phyloP scores from a whole-genome alignment of 2,329 filamentous ascomycete genomes.

The Grosmannia serpens region DNA sequence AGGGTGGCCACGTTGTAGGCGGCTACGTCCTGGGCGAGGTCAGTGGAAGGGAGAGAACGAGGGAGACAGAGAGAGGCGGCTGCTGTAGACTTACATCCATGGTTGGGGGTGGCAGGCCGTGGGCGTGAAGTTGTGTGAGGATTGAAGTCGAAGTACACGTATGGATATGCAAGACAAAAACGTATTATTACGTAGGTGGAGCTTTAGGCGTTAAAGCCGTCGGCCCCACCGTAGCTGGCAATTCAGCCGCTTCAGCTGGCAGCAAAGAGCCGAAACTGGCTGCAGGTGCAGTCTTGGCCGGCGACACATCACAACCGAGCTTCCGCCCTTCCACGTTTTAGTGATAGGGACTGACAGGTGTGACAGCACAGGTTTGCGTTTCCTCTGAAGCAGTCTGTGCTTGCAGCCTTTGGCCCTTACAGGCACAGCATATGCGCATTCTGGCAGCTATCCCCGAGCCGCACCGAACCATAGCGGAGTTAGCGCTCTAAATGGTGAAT shows the following conservation, averaged over 20 bases:
- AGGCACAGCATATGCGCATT: too few species aligned
- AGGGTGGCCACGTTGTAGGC: conserved; percentile 39
- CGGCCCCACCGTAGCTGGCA: background rate
- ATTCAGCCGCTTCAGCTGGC: background rate
- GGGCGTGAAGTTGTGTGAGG: background rate
- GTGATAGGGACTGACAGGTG: too few species aligned
- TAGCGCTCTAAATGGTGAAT: background rate
- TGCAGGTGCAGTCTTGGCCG: too few species aligned
- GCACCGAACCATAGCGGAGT: background rate
- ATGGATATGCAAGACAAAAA: background rate
- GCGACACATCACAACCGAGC: too few species aligned
- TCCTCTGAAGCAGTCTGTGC: too few species aligned
- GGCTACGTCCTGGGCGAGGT: conserved; percentile 29
- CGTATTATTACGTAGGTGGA: background rate
- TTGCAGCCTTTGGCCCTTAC: too few species aligned
- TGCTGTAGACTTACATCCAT: background rate
- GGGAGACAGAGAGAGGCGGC: too few species aligned
- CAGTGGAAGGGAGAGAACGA: background rate
- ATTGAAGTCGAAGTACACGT: background rate
- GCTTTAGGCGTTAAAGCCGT: background rate
- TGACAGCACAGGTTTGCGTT: too few species aligned
- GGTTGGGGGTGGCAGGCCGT: background rate
- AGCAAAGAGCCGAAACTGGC: background rate
- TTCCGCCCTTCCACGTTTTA: too few species aligned
- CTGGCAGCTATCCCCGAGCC: too few species aligned